Conservation (phyloP, 1,284 basidiomycete species). For the Apiotrichum mycotoxinovorans region DNA sequence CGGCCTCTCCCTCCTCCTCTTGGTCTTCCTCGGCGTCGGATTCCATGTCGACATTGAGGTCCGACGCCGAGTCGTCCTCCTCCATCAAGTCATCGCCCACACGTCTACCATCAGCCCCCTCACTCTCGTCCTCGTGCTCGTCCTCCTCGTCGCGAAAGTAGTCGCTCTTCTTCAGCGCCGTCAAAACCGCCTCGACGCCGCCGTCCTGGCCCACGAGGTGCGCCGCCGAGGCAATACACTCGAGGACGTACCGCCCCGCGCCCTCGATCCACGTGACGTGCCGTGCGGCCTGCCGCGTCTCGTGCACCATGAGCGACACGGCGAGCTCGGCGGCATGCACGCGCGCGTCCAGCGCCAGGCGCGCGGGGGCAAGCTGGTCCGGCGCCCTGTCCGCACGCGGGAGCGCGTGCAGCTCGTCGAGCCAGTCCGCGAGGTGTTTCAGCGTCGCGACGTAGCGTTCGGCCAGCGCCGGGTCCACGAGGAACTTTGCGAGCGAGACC, state of each 20-base stretch:
- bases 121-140: background rate
- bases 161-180: background rate
- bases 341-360: background rate
- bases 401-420: background rate
- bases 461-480: background rate
- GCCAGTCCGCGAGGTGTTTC: background rate
- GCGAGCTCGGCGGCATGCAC: background rate
- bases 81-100: background rate
- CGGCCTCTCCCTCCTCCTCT: no score
- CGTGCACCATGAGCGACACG: background rate
- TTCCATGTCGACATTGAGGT: background rate
- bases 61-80: background rate
- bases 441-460: background rate
- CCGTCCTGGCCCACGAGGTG: background rate
- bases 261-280: background rate
- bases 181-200: background rate
- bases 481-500: background rate
- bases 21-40: no score
- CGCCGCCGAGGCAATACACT: background rate
- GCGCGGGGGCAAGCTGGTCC: background rate
- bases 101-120: background rate
- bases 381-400: background rate
- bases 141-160: background rate
- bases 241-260: background rate
- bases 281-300: background rate